These are phyloP conservation scores for Wallacemonas sp. DNA, from an alignment of 208 protist genomes.

Conservation along the genomic window DNA sequence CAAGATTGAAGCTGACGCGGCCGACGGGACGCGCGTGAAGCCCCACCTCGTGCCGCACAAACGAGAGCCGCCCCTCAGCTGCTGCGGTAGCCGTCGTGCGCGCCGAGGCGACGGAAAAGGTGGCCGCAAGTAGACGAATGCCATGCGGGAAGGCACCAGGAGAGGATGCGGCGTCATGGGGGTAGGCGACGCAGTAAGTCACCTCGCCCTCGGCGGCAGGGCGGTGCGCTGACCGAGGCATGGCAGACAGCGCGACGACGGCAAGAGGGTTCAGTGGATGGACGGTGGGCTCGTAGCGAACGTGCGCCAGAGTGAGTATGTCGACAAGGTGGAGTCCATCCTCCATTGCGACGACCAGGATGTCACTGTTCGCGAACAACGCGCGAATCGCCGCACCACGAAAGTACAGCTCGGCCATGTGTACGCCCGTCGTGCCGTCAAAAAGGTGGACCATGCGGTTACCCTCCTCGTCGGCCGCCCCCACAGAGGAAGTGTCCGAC, in stretches of 20 bases:
- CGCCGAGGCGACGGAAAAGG: background rate
- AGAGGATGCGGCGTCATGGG: background rate
- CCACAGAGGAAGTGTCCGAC: conserved; percentile 3
- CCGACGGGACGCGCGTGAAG: conserved; percentile 42
- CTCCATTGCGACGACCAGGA: conserved; percentile 44
- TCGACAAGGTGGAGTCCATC: conserved; percentile 73
- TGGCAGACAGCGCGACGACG: conserved; percentile 43
- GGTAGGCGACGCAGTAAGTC: conserved; percentile 8
- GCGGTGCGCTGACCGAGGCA: conserved; percentile 8
- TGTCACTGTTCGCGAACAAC: conserved; percentile 43
- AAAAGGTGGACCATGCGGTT: conserved; percentile 48
- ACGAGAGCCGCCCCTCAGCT: background rate
- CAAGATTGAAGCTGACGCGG: conserved; percentile 29
- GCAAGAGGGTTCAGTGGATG: conserved; percentile 44
- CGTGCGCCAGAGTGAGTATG: conserved; percentile 44
- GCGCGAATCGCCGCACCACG: conserved; percentile 42
- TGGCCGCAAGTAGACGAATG: background rate
- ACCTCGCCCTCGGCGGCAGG: background rate
- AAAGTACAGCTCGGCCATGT: conserved; percentile 65
- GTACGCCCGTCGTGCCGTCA: conserved; percentile 33
- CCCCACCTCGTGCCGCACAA: conserved; percentile 26
- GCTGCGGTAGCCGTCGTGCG: background rate
- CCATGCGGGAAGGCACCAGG: background rate
- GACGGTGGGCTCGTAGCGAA: conserved; percentile 55
- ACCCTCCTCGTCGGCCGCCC: conserved; percentile 3